Evolutionary conservation across 805 yeast species (phyloP), one percentile per base, ranked within the genome.

Genomic region (Wickerhamiella domercqiae): DNA sequence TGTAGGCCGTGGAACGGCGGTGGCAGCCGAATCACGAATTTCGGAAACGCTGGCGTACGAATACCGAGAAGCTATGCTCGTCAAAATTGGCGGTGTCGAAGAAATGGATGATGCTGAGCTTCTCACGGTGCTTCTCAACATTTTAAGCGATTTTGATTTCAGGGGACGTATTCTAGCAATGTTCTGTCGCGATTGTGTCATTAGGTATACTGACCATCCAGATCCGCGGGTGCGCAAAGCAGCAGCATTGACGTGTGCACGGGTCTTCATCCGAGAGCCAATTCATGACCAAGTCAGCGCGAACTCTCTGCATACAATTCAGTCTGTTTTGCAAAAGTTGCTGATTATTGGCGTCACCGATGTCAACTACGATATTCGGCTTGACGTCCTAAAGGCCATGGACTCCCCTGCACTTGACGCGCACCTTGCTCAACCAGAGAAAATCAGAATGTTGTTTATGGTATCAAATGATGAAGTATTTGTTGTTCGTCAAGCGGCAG

Each of bases 391-490:
- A 40, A 68, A 68, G 36, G 69, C 84, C 33, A 62, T 93, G 28
- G 80, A 80, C 26, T 24, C 11, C 13, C 69, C 75, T 2, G 68
- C 68, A 40, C 80, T 87, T 54, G 96, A 90, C 50, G 81, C 94
- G 0, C 97, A 90, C 50, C 59, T 90, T 22, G 82, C 96, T 0
- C 97, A 90, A 55, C 93, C 95, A 1, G 93, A 81, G 42, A 86
- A 84, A 54, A 87, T 86, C 22, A 67, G 82, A 38, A 59, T 86
- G 11, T 62, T 90, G 17, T 82, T 87, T 50, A 80, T 86, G 64
- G 87, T 95, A 0, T 61, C 87, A 39, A 81, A 90, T 52, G 99
- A 90, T 58, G 97, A 87, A 56, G 71, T 70, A 2, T 90, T 90
- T 52, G 74, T 73, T 7, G 78, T 90, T 7, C 70, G 94, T 39